Evolutionary conservation across 257 asterid species (phyloP), one percentile per base, ranked within the genome.

Genomic region (Phtheirospermum japonicum): DNA sequence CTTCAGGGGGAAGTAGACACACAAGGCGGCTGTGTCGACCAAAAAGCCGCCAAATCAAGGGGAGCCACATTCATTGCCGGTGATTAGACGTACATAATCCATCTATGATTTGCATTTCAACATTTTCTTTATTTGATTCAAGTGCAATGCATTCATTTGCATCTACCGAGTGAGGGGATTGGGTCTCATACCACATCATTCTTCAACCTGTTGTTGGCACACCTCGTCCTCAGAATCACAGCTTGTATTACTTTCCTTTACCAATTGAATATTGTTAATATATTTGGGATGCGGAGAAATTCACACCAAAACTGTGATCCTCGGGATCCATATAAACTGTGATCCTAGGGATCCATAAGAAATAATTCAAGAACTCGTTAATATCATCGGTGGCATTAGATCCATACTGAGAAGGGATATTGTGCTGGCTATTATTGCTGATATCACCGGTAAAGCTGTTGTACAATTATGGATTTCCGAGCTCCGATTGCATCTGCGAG

Each of bases 161-260:
- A n/a, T n/a, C n/a, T n/a, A n/a, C n/a, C n/a, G n/a, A n/a, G n/a
- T n/a, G n/a, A n/a, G n/a, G n/a, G n/a, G n/a, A n/a, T n/a, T n/a
- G n/a, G n/a, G n/a, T n/a, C n/a, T n/a, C n/a, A n/a, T n/a, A n/a
- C n/a, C n/a, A n/a, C n/a, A n/a, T n/a, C n/a, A n/a, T n/a, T n/a
- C n/a, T n/a, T n/a, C n/a, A n/a, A 85, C 97, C 90, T 67, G 83
- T 48, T 33, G 57, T 55, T 79, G 82, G 32, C 76, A 73, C 60
- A 78, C 86, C 74, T 80, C 90, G 4, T 75, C 79, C 63, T 83
- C 97, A 5, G 95, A 90, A 68, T 82, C 95, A 56, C 84, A 65
- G 63, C 79, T 67, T 18, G 83, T 77, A 73, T 72, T 74, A 63
- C 78, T 65, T 16, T 63, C 76, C 68, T 70, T 71, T 6, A 52